phyloP scores from a whole-genome alignment of 192 early-diverging fungal species.

The Backusella sp. region DNA sequence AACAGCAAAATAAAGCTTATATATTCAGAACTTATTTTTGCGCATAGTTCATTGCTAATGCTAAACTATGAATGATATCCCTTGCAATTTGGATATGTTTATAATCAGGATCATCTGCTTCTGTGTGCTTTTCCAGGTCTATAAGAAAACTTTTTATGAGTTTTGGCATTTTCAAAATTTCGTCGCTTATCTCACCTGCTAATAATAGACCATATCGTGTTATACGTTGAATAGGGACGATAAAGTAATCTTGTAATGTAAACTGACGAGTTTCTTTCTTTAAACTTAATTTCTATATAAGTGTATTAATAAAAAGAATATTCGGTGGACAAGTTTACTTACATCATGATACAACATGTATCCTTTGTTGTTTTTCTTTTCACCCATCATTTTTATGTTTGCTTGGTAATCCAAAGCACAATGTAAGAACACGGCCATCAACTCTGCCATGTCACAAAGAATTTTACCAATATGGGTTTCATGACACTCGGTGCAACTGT shows the following conservation, averaged over 20 bases:
- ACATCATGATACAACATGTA: slow-evolving; percentile 26
- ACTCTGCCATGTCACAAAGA: slow-evolving; percentile 12
- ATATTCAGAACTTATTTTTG: slow-evolving; percentile 13
- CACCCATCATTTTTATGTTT: slow-evolving; percentile 22
- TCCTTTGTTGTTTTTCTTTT: slow-evolving; percentile 20
- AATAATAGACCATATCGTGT: slow-evolving; percentile 72
- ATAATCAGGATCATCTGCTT: slow-evolving; percentile 22
- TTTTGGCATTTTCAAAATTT: background rate
- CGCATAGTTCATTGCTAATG: slow-evolving; percentile 27
- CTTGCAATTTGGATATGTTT: slow-evolving; percentile 22
- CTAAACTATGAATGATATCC: slow-evolving; percentile 23
- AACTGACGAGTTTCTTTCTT: slow-evolving; percentile 55
- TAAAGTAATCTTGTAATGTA: slow-evolving; percentile 66
- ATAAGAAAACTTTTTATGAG: background rate
- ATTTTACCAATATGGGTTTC: slow-evolving; percentile 12
- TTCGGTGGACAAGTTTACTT: background rate
- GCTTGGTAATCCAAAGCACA: slow-evolving; percentile 22
- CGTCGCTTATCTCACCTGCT: slow-evolving; percentile 27
- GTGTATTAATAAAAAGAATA: background rate
- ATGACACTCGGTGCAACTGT: background rate
- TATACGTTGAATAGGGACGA: slow-evolving; percentile 77
- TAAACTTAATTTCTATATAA: slow-evolving; percentile 23
- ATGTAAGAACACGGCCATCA: slow-evolving; percentile 9
- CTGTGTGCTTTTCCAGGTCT: slow-evolving; percentile 39
- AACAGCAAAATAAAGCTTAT: background rate